These are phyloP conservation scores for Metschnikowia lochheadii DNA, from an alignment of 805 yeast genomes.

Conservation along the genomic window DNA sequence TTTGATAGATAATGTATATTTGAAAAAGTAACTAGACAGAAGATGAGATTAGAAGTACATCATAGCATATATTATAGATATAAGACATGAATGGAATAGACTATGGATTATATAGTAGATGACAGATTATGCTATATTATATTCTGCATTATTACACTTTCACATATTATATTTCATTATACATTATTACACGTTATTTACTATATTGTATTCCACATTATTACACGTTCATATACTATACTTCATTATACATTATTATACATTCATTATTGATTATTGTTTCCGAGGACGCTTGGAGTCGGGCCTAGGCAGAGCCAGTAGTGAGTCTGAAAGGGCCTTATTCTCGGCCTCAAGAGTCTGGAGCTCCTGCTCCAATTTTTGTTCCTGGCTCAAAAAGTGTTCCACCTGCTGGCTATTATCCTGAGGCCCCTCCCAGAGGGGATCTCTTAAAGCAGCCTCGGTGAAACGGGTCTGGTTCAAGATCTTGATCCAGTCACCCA, in stretches of 20 bases:
- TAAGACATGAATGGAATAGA: no score
- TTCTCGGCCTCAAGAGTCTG: conserved; percentile 27
- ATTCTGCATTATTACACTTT: no score
- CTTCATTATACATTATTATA: not conserved
- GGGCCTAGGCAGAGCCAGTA: conserved; percentile 25
- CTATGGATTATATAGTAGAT: no score
- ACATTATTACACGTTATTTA: not conserved
- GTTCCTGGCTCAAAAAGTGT: conserved; percentile 19
- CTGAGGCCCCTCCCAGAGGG: conserved; percentile 19
- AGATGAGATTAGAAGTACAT: not conserved
- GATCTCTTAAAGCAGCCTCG: conserved; percentile 24
- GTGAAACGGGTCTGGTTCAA: conserved; percentile 60
- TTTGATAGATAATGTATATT: not conserved
- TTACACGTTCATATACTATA: no score
- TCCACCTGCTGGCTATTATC: conserved; percentile 20
- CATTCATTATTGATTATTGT: not conserved
- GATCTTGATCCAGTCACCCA: conserved; percentile 59
- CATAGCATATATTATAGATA: no score
- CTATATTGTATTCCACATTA: no score
- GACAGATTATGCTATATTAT: no score
- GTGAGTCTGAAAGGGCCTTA: conserved; percentile 16
- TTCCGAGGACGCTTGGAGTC: conserved; percentile 22
- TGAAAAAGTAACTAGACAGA: not conserved
- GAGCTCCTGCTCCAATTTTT: conserved; percentile 23
- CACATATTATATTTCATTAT: no score